Conservation (phyloP, 1,284 basidiomycete species). For the Wallemia mellicola region DNA sequence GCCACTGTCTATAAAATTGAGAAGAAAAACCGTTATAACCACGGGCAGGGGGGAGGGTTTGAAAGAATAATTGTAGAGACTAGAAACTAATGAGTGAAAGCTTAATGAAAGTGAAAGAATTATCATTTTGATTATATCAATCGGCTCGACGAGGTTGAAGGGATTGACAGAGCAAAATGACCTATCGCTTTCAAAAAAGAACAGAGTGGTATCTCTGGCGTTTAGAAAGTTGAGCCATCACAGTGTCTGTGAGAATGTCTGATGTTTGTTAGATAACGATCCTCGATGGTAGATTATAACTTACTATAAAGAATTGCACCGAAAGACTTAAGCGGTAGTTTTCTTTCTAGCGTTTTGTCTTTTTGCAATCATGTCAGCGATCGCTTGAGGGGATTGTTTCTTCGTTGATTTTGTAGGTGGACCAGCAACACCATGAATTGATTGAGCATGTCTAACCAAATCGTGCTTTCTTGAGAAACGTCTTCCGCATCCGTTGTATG, state of each 20-base stretch:
- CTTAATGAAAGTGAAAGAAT: neutral
- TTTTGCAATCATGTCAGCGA: neutral
- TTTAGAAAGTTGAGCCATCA: neutral
- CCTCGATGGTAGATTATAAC: no score
- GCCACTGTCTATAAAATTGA: neutral
- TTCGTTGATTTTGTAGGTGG: neutral
- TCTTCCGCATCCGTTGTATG: slow-evolving; percentile 44
- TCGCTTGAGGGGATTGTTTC: neutral
- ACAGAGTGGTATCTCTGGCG: neutral
- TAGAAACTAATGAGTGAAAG: neutral
- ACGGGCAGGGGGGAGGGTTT: neutral
- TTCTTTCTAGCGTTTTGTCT: neutral
- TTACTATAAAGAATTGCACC: no score
- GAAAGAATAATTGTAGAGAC: neutral
- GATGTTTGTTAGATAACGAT: neutral
- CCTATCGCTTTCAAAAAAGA: neutral
- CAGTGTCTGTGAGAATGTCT: neutral
- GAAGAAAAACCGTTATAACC: neutral
- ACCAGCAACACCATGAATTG: slow-evolving; percentile 26
- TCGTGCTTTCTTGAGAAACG: slow-evolving; percentile 74
- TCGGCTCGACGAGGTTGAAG: neutral
- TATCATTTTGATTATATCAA: neutral
- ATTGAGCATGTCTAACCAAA: slow-evolving; percentile 49
- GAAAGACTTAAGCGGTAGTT: neutral
- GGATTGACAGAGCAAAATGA: neutral